Evolutionary conservation across 345 rosid genomes (phyloP).

Genomic region (Abelmoschus esculentus): DNA sequence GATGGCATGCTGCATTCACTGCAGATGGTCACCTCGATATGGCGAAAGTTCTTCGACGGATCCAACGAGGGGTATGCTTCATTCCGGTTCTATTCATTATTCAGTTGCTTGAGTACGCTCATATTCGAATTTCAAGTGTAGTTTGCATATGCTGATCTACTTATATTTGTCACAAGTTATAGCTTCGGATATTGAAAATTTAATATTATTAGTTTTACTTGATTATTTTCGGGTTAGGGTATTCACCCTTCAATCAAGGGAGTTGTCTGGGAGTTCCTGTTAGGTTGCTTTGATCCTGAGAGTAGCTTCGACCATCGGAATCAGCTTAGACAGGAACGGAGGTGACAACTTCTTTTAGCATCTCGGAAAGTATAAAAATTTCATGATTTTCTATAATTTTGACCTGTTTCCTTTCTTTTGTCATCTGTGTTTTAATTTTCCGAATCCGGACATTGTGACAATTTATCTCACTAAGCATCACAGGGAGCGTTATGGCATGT

Average conservation of each 20-base stretch:
- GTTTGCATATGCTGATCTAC: neutral
- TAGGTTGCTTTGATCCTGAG: slow-evolving; percentile 92
- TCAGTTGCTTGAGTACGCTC: neutral
- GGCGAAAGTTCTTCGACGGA: slow-evolving; percentile 72
- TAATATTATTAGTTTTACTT: neutral
- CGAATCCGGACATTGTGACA: slow-evolving; percentile 10
- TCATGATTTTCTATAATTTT: neutral
- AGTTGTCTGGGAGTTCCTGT: slow-evolving; percentile 80
- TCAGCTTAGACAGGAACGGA: slow-evolving; percentile 50
- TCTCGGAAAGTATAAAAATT: neutral
- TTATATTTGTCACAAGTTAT: neutral
- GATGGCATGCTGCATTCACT: slow-evolving; percentile 85
- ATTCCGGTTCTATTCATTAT: neutral
- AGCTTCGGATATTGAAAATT: neutral
- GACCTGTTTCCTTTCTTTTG: neutral
- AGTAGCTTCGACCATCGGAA: slow-evolving; percentile 72
- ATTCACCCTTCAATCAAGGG: slow-evolving; percentile 93
- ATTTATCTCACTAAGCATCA: slow-evolving; percentile 15
- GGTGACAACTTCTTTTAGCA: slow-evolving; percentile 36
- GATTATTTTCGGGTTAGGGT: slow-evolving; percentile 47
- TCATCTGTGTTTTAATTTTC: slow-evolving; percentile 6
- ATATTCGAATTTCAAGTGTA: neutral
- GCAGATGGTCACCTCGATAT: slow-evolving; percentile 81
- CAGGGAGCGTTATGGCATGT: slow-evolving; percentile 68
- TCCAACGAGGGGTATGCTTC: slow-evolving; percentile 75